Evolutionary conservation across 2,329 filamentous ascomycete genomes (phyloP), one percentile per base, ranked within the genome.

Genomic region (Colletotrichum chrysophilum): DNA sequence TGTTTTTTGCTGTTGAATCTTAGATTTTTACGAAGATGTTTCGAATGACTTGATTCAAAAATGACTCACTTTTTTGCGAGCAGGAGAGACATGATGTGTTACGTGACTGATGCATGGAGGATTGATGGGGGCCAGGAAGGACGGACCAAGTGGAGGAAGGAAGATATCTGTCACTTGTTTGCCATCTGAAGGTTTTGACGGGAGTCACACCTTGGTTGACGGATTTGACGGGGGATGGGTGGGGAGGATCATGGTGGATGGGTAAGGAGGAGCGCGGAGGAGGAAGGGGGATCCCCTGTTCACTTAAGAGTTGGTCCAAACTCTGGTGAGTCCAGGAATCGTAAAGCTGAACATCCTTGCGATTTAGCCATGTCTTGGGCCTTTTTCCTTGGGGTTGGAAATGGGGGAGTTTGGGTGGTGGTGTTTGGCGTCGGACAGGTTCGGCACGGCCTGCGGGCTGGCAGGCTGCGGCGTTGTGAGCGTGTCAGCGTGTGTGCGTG

Each of bases 111-210:
- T 48, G 43, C 18, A 48, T 48, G 43, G n/a, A 2, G 43, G 26
- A 58, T 58, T 16, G 18, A 28, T 58, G 26, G 61, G 28, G 62
- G 30, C 26, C 66, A 13, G 36, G 64, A 24, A 13, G 60, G 26
- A 36, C 52, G 36, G 64, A n/a, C 18, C 18, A 28, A 48, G 71
- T 18, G 36, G 36, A 66, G 62, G 62, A 48, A 66, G 62, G 62
- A 7, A 43, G 52, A 58, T 55, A 26, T 30, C 21, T 69, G 66
- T 69, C 52, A 60, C 18, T 21, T n/a, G 38, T 56, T 56, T 24
- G 36, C 67, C 70, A 6, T 71, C 62, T 64, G 70, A 64, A 75
- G 73, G 73, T 65, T 67, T 75, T 67, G 55, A 67, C 69, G 62
- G 64, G 30, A 62, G 68, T 75, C 38, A 18, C 68, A 71, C 73